Evolutionary conservation across 2,329 filamentous ascomycete genomes (phyloP).

Genomic region (Aureobasidium sp.): DNA sequence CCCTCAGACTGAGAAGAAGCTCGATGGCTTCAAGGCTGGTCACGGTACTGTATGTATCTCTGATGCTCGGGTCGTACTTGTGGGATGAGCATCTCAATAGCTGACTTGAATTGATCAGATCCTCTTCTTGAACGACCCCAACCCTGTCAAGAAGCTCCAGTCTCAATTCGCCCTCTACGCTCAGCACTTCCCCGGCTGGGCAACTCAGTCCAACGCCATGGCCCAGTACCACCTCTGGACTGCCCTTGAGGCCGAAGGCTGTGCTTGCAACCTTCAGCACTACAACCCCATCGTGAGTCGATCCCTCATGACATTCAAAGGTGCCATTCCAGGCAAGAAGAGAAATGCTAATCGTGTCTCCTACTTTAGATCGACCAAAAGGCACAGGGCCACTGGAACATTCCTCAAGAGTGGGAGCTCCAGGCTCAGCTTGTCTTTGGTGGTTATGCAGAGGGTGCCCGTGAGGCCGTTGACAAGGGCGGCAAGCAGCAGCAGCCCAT

Average conservation of each 20-base stretch:
- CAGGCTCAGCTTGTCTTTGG: constrained; percentile 77
- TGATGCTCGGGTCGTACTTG: neutral
- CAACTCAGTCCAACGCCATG: constrained; percentile 56
- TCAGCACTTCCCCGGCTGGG: constrained; percentile 73
- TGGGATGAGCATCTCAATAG: neutral
- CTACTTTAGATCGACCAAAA: neutral
- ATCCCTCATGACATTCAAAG: neutral
- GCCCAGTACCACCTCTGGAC: constrained; percentile 76
- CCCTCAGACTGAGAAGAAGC: constrained; percentile 44
- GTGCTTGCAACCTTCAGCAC: constrained; percentile 86
- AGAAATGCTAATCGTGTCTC: neutral
- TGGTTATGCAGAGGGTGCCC: constrained; percentile 39
- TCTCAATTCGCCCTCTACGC: constrained; percentile 65
- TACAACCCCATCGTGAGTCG: constrained; percentile 65
- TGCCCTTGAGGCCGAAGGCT: constrained; percentile 72
- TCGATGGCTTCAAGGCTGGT: constrained; percentile 58
- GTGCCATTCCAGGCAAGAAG: neutral
- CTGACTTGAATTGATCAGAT: constrained; percentile 31
- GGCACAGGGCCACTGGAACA: constrained; percentile 46
- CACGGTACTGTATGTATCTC: constrained; percentile 63
- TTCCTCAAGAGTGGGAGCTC: constrained; percentile 68
- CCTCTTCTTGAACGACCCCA: constrained; percentile 79
- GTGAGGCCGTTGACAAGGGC: constrained; percentile 14
- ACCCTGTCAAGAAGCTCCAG: constrained; percentile 59
- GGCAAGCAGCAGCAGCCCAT: constrained; percentile 17